phyloP scores from a whole-genome alignment of 2,329 filamentous ascomycete species.

The Trichothecium roseum region DNA sequence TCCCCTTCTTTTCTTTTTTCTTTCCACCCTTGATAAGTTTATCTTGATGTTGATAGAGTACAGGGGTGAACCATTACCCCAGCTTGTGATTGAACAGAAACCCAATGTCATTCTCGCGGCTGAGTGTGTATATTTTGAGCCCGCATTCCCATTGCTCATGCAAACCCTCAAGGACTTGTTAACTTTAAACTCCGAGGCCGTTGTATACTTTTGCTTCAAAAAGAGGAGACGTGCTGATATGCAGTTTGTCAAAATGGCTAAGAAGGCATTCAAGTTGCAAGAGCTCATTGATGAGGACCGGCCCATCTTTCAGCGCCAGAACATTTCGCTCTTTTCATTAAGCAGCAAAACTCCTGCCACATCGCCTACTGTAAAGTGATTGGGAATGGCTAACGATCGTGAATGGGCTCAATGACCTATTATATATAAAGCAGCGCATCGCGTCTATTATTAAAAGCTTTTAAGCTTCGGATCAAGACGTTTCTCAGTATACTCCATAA shows the following conservation, averaged over 20 bases:
- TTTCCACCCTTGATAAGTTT: not conserved
- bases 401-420: no score
- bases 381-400: no score
- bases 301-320: slow-evolving; percentile 44
- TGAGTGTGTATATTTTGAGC: slow-evolving; percentile 96
- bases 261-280: slow-evolving; percentile 53
- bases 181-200: slow-evolving; percentile 54
- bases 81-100: slow-evolving; percentile 39
- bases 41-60: not conserved
- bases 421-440: no score
- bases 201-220: slow-evolving; percentile 85
- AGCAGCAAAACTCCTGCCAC: slow-evolving; percentile 23
- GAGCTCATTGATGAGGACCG: slow-evolving; percentile 54
- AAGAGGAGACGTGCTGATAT: slow-evolving; percentile 73
- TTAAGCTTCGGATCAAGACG: no score
- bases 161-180: slow-evolving; percentile 68
- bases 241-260: slow-evolving; percentile 62
- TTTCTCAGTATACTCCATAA: no score
- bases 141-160: slow-evolving; percentile 80
- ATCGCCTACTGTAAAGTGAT: no score
- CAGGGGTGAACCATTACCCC: slow-evolving; percentile 52
- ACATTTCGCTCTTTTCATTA: slow-evolving; percentile 52
- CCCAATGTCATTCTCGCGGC: slow-evolving; percentile 85
- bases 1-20: not conserved
- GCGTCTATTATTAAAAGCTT: no score